A percentile compares a stretch with the other conserved stretches of the same genome.
These are phyloP conservation scores for Ophiostoma montium DNA, from an alignment of 2,329 filamentous ascomycete genomes.

Conservation along the genomic window DNA sequence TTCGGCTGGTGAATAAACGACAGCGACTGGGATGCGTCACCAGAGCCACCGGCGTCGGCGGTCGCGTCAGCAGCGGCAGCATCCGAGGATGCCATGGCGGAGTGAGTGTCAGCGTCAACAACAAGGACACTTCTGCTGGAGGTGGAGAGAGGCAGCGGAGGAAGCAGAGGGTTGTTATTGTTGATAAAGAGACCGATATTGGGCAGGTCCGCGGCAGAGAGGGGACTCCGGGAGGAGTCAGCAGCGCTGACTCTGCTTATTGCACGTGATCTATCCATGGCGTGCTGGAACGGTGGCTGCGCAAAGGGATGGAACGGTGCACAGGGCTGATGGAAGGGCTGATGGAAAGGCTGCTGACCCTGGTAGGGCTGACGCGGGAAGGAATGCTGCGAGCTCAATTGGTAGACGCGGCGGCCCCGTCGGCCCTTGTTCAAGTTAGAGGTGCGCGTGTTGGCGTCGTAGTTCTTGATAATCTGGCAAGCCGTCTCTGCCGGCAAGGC, in stretches of 20 bases:
- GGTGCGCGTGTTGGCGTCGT: background rate
- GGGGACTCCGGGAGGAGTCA: background rate
- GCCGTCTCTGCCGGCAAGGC: background rate
- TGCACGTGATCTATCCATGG: background rate
- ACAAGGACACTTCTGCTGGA: background rate
- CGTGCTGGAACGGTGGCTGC: background rate
- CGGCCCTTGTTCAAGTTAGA: too few species aligned
- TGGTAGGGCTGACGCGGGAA: background rate
- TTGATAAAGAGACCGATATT: background rate
- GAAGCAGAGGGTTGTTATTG: background rate
- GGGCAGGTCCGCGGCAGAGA: background rate
- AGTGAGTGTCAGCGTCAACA: background rate
- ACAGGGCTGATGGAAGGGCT: background rate
- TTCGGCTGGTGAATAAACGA: constrained; percentile 34
- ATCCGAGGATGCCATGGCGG: background rate
- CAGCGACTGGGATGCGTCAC: constrained; percentile 2
- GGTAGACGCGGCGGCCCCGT: background rate
- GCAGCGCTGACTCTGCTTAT: background rate
- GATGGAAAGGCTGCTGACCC: background rate
- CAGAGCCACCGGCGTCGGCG: too few species aligned
- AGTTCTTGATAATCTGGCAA: background rate
- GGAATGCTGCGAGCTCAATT: background rate
- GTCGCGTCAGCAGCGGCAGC: background rate
- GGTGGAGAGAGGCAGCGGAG: constrained; percentile 1
- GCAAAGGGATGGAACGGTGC: background rate